phyloP scores from a whole-genome alignment of 345 rosid species.

The Limnanthes douglasii region DNA sequence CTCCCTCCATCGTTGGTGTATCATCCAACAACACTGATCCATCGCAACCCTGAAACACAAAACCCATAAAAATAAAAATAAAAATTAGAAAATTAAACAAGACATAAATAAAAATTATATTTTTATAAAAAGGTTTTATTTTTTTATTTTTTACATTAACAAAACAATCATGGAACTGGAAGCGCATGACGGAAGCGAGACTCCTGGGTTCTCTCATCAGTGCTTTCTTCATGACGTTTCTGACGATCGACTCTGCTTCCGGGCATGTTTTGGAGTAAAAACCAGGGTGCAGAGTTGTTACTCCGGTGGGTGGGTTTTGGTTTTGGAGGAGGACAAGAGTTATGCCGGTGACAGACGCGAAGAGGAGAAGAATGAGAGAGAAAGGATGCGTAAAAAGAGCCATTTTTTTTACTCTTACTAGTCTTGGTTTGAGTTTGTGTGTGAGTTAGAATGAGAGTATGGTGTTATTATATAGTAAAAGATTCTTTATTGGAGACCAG shows the following conservation, averaged over 20 bases:
- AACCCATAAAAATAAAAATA: background rate
- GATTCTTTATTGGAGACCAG: too few species aligned
- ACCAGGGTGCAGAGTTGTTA: slow-evolving; percentile 33
- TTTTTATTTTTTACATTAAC: slow-evolving; percentile 39
- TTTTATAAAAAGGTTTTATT: background rate
- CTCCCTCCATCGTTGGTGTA: slow-evolving; percentile 65
- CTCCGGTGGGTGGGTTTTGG: too few species aligned
- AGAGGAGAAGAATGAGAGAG: slow-evolving; percentile 11
- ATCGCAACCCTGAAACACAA: slow-evolving; percentile 63
- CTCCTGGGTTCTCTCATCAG: slow-evolving; percentile 60
- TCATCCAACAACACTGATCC: slow-evolving; percentile 77
- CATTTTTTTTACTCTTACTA: background rate
- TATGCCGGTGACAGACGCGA: slow-evolving; percentile 13
- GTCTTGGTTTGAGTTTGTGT: too few species aligned
- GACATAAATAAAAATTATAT: too few species aligned
- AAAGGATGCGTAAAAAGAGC: background rate
- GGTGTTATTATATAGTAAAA: too few species aligned
- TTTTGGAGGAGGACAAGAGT: too few species aligned
- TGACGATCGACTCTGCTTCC: slow-evolving; percentile 49
- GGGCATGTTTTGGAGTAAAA: slow-evolving; percentile 69
- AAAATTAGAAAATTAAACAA: too few species aligned
- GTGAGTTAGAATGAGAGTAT: too few species aligned
- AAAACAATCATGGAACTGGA: slow-evolving; percentile 93
- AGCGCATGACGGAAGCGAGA: slow-evolving; percentile 86
- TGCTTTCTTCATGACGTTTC: slow-evolving; percentile 42